Evolutionary conservation across 805 yeast species (phyloP), one percentile per base, ranked within the genome.

Genomic region (Candida yuanshanica): DNA sequence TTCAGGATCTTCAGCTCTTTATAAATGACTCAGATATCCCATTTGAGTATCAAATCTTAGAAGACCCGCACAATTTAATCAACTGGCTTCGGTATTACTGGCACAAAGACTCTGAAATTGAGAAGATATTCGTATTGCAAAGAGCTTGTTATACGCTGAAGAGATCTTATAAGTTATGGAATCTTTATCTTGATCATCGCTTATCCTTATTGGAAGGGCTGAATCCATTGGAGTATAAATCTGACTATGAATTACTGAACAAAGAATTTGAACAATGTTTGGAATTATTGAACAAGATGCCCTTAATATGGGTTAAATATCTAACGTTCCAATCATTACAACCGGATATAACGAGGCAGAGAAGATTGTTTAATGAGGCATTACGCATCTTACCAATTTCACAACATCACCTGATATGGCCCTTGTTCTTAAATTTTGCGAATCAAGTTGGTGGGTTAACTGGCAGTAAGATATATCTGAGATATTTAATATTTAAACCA

Each of bases 351-450:
- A 59, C 72, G 0, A 43, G 53, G 27, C 66, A 70, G 12, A 59
- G 81, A 33, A 53, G 55, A 5, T 59, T 61, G 4, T 79, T 81
- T 52, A 74, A 81, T 50, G 50, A 56, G 22, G 72, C 82, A 0
- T 58, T 84, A 8, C 63, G 65, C 39, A 47, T 62, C 5, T 50
- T 83, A 11, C 77, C 83, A 0, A 39, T 69, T 6, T 55, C 74
- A 0, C 79, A 76, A 42, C 88, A 81, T 56, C 69, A 70, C 4
- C 47, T 64, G 22, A 70, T 83, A 24, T 75, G 93, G 75, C 62
- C 68, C 1, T 53, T 71, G 45, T 83, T 77, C 42, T 61, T 82
- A 34, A 49, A 62, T 17, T 76, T 70, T 58, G 77, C 77, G 1
- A 62, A 62, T 35, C 38, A 46, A 1, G 61, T 69, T 18, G 72